phyloP scores from a whole-genome alignment of 2,329 filamentous ascomycete species.

The Diaporthe aspalathi region DNA sequence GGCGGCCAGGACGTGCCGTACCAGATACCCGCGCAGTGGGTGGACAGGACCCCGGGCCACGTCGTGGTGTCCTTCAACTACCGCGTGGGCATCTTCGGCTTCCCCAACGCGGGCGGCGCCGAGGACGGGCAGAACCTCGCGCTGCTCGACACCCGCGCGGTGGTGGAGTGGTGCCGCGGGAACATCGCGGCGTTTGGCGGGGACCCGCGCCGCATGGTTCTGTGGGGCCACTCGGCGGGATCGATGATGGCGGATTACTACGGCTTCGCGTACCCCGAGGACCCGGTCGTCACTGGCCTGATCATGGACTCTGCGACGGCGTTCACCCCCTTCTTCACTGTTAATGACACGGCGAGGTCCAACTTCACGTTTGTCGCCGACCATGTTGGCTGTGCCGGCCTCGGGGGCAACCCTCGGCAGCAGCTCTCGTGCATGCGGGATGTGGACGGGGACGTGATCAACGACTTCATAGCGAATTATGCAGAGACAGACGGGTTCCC shows the following conservation, averaged over 20 bases:
- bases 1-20: conserved; percentile 46
- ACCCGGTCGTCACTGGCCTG: conserved; percentile 55
- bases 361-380: no score
- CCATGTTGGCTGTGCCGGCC: no score
- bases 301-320: conserved; percentile 55
- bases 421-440: no score
- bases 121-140: conserved; percentile 56
- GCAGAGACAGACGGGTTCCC: no score
- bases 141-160: conserved; percentile 63
- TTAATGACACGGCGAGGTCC: conserved; percentile 48
- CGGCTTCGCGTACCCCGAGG: conserved; percentile 54
- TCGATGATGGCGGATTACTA: conserved; percentile 52
- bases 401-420: no score
- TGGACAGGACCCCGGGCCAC: conserved; percentile 45
- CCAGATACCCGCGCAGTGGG: conserved; percentile 45
- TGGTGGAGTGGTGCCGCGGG: conserved; percentile 62
- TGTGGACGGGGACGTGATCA: no score
- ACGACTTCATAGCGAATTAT: no score
- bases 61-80: conserved; percentile 49
- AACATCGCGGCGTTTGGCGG: conserved; percentile 65
- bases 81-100: conserved; percentile 48
- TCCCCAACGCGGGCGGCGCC: conserved; percentile 46
- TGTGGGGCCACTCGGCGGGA: conserved; percentile 62
- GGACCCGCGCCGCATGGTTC: conserved; percentile 55
- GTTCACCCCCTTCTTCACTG: conserved; percentile 48